phyloP scores from a whole-genome alignment of 2,329 filamentous ascomycete species.

The Penicillium glabrum region DNA sequence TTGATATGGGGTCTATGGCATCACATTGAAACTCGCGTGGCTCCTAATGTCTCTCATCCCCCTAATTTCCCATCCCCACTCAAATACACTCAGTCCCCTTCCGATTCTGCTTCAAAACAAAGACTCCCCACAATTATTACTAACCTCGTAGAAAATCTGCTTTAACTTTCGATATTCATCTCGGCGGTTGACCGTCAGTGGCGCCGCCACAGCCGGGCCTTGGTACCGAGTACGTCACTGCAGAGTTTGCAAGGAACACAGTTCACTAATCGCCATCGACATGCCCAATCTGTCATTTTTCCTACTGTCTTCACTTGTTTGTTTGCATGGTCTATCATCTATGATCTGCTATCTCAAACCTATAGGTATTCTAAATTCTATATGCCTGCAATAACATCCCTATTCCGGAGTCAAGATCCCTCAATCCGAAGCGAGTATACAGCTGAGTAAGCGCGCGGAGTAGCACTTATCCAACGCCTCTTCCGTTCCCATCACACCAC shows the following conservation, averaged over 20 bases:
- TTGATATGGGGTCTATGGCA: neutral
- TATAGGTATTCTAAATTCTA: neutral
- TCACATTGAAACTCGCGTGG: neutral
- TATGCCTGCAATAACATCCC: neutral
- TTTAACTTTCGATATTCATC: neutral
- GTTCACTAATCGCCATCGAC: neutral
- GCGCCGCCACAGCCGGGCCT: neutral
- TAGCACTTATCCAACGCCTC: slow-evolving; percentile 5
- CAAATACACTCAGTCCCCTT: neutral
- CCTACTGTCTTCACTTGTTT: neutral
- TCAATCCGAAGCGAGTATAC: neutral
- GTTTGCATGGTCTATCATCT: neutral
- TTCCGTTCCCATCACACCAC: neutral
- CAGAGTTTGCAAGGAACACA: slow-evolving; percentile 5
- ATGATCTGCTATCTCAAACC: neutral
- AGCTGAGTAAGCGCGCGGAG: slow-evolving; percentile 10
- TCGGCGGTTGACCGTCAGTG: neutral
- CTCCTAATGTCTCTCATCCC: neutral
- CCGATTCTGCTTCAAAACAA: neutral
- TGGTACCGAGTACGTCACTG: slow-evolving; percentile 12
- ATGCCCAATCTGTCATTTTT: neutral
- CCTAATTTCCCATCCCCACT: slow-evolving; percentile 1
- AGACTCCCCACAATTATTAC: neutral
- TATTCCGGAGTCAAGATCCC: too few relatives aligned
- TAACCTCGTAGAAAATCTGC: neutral